Conservation (phyloP, 2,329 filamentous ascomycete species). For the Cordyceps militaris region DNA sequence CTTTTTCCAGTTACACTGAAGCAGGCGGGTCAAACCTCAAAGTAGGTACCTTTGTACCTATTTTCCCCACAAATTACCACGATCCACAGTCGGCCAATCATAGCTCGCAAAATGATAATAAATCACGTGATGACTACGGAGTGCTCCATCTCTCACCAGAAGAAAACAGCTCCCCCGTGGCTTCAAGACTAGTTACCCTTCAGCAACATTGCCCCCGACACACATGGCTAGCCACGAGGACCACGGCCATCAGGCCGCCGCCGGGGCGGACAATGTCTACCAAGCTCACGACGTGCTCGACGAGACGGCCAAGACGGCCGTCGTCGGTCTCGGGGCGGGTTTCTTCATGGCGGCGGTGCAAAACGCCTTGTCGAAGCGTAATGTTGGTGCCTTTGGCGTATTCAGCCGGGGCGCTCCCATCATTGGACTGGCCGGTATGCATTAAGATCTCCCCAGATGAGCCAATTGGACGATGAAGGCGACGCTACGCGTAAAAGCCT, state of each 20-base stretch:
- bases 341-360: conserved; percentile 70
- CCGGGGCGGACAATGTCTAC: conserved; percentile 36
- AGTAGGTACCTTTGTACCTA: conserved; percentile 8
- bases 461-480: conserved; percentile 5
- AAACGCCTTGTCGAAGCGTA: conserved; percentile 78
- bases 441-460: neutral
- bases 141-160: conserved; percentile 1
- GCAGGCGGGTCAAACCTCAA: neutral
- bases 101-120: conserved; percentile 27
- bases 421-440: conserved; percentile 45
- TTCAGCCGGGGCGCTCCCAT: conserved; percentile 72
- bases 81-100: conserved; percentile 23
- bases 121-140: conserved; percentile 26
- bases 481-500: no score
- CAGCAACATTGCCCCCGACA: conserved; percentile 12
- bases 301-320: conserved; percentile 55
- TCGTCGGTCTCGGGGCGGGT: conserved; percentile 61
- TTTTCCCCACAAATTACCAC: neutral
- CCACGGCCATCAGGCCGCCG: conserved; percentile 20
- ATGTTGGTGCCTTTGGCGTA: conserved; percentile 73
- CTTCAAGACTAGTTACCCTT: neutral
- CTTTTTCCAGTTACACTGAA: neutral
- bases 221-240: conserved; percentile 30
- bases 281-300: conserved; percentile 69
- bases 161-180: conserved; percentile 11